Conservation (phyloP, 2,329 filamentous ascomycete species). For the Phaeoacremonium minimum region DNA sequence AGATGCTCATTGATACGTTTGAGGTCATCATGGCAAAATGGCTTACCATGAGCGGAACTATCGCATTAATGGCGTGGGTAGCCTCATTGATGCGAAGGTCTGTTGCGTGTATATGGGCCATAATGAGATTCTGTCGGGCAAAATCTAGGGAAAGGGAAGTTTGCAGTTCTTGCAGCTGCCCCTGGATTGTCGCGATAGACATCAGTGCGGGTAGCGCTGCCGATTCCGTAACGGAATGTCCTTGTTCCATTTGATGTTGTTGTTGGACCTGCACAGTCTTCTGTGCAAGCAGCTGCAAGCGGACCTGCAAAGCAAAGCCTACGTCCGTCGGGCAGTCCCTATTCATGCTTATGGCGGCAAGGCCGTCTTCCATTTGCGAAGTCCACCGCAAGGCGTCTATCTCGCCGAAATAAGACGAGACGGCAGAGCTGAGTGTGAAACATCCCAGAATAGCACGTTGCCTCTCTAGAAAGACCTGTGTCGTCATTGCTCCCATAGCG, state of each 20-base stretch:
- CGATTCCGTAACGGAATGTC: constrained; percentile 4
- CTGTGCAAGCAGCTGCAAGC: constrained; percentile 27
- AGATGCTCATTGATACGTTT: constrained; percentile 7
- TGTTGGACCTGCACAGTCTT: constrained; percentile 22
- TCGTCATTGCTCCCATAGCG: constrained; percentile 7
- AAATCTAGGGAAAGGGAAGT: constrained; percentile 17
- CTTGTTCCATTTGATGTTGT: constrained; percentile 17
- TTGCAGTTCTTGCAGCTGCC: constrained; percentile 23
- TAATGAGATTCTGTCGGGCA: constrained; percentile 11
- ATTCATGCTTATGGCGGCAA: constrained; percentile 19
- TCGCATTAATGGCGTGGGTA: constrained; percentile 17
- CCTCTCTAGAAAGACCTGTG: constrained; percentile 16
- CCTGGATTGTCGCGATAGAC: constrained; percentile 22
- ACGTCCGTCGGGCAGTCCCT: constrained; percentile 20
- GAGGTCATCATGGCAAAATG: constrained; percentile 12
- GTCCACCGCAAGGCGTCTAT: constrained; percentile 29
- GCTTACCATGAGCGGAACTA: constrained; percentile 18
- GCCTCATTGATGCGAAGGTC: constrained; percentile 13
- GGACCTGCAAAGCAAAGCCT: constrained; percentile 26
- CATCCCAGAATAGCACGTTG: constrained; percentile 23
- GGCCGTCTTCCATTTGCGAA: constrained; percentile 29
- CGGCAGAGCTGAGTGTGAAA: constrained; percentile 21
- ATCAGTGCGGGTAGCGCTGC: constrained; percentile 13
- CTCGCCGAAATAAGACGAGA: constrained; percentile 27
- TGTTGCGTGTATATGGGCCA: constrained; percentile 7